Conservation (phyloP, 2,329 filamentous ascomycete species). For the Beauveria asiatica region DNA sequence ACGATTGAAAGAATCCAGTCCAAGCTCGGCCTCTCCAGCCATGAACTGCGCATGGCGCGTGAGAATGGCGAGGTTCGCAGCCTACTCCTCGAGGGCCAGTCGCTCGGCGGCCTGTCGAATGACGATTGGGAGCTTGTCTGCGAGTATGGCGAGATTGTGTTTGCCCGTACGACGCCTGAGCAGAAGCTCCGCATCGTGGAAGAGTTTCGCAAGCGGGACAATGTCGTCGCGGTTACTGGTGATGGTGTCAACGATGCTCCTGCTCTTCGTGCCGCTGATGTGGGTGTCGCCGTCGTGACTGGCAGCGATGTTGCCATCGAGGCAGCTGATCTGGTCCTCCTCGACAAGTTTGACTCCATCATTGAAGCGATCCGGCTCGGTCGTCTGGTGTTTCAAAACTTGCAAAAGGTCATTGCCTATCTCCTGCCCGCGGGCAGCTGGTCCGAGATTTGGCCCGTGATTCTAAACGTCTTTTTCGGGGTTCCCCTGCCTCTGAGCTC, state of each 20-base stretch:
- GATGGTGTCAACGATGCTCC: constrained; percentile 63
- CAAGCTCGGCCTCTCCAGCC: constrained; percentile 6
- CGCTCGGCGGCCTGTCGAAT: constrained; percentile 45
- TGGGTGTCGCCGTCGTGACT: constrained; percentile 59
- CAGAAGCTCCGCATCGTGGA: constrained; percentile 67
- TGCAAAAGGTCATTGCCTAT: constrained; percentile 34
- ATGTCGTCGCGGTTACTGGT: constrained; percentile 63
- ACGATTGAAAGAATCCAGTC: constrained; percentile 20
- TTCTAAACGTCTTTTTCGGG: constrained; percentile 48
- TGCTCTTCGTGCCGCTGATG: constrained; percentile 56
- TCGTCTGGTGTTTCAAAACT: constrained; percentile 32
- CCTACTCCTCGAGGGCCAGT: constrained; percentile 44
- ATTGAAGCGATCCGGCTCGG: constrained; percentile 51
- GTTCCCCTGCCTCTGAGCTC: constrained; percentile 41
- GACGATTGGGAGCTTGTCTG: constrained; percentile 38
- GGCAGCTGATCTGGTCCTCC: constrained; percentile 57
- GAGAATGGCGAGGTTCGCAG: constrained; percentile 16
- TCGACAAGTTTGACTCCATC: constrained; percentile 64
- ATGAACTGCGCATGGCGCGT: constrained; percentile 16
- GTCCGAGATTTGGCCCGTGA: constrained; percentile 49
- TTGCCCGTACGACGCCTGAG: constrained; percentile 59
- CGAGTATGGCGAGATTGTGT: constrained; percentile 51
- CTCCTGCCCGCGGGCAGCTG: constrained; percentile 44
- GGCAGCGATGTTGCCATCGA: constrained; percentile 58
- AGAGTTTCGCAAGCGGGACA: constrained; percentile 50